Evolutionary conservation across 495 filamentous ascomycete genomes (phyloP).

Genomic region (Penicillium bovifimosum): DNA sequence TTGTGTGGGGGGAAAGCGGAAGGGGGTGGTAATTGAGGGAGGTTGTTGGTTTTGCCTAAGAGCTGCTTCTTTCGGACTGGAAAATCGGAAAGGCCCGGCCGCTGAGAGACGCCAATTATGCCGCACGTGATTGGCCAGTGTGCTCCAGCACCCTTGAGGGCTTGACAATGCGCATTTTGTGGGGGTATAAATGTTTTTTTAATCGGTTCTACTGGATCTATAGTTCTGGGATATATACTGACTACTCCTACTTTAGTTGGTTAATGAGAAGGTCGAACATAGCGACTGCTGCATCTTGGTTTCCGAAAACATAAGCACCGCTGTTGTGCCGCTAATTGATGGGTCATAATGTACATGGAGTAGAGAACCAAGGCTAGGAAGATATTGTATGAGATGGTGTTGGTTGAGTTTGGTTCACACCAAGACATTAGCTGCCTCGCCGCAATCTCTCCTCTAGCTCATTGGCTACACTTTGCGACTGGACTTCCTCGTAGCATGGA

Average conservation of each 20-base stretch:
- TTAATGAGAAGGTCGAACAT: not conserved
- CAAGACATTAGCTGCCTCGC: conserved; percentile 22
- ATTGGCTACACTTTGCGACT: conserved; percentile 67
- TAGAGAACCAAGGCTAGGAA: not conserved
- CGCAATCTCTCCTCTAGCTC: conserved; percentile 49
- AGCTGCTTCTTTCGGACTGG: conserved; percentile 29
- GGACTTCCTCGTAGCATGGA: conserved; percentile 89
- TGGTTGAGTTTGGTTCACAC: not conserved
- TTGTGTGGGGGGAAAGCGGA: conserved; percentile 20
- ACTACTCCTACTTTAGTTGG: not conserved
- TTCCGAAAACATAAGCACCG: conserved; percentile 1
- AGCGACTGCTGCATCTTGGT: not conserved
- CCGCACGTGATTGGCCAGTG: conserved; percentile 41
- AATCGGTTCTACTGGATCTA: not conserved
- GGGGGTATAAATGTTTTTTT: not conserved
- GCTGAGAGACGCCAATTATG: conserved; percentile 40
- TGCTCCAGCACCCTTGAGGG: not conserved
- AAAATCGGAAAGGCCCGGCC: conserved; percentile 46
- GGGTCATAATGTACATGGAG: conserved; percentile 20
- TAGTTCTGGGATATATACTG: not conserved
- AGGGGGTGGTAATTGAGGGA: conserved; percentile 32
- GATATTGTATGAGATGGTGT: not conserved
- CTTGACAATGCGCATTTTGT: not conserved
- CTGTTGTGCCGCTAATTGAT: conserved; percentile 10
- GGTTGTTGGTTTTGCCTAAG: conserved; percentile 37